Evolutionary conservation across 1,284 basidiomycete species (phyloP), one percentile per base, ranked within the genome.

Genomic region (Hypsizygus ulmarius): DNA sequence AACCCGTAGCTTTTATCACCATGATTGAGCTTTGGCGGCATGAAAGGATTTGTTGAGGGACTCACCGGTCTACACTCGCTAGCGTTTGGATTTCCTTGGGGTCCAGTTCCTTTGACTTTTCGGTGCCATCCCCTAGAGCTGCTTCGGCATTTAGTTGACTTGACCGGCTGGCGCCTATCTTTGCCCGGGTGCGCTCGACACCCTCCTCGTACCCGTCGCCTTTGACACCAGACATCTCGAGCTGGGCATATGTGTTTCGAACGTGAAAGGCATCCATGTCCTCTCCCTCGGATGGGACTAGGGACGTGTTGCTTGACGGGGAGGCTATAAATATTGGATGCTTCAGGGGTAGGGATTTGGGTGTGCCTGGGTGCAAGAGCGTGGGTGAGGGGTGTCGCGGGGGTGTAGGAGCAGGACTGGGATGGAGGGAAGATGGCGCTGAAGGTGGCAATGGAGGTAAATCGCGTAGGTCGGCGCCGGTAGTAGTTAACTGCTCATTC

Each of bases 141-240:
- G 71, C 69, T 39, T 72, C 72, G 1, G 79, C 80, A 50, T 74
- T 71, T 36, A 80, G 59, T 52, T 82, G 82, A 61, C 79, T 84
- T 15, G 71, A 72, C 55, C 79, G 71, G 60, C 78, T 84, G 19
- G 65, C 67, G 39, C 82, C 81, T 41, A 87, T 72, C 42, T 88
- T 80, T n/a, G 92, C 92, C 48, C 93, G 79, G n/a, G 93, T 97
- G 34, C 92, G 81, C 69, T 97, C 93, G 11, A 93, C 77, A 30
- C 93, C 93, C 57, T 95, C 92, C 57, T 89, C 87, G 69, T 86
- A 92, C 0, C 93, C 93, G 64, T 97, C 93, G 2, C 93, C 93
- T 60, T 84, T 88, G 25, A 97, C 93, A 15, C 93, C 93, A 39
- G 79, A 79, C 7, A 78, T 69, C 38, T 96, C 91, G 11, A 97